Conservation (phyloP, 179 eudicot species). For the Heliamphora pulchella region DNA sequence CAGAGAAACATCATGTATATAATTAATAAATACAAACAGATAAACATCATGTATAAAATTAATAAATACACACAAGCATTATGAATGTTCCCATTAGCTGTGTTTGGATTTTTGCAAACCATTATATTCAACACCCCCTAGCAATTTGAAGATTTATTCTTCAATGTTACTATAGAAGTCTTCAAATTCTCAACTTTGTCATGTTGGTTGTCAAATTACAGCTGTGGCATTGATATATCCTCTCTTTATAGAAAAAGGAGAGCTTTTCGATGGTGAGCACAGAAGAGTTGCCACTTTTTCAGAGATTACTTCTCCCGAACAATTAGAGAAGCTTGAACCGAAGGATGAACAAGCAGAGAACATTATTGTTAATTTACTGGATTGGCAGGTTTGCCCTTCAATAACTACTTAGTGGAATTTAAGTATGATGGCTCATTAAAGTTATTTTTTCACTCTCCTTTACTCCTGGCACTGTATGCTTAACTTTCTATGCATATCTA, state of each 20-base stretch:
- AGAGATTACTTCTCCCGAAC: constrained; percentile 70
- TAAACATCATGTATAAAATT: neutral
- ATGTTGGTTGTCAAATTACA: constrained; percentile 31
- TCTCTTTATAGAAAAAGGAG: constrained; percentile 57
- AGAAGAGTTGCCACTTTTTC: constrained; percentile 55
- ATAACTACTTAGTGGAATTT: constrained; percentile 7
- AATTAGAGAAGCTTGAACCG: constrained; percentile 50
- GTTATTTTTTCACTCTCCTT: neutral
- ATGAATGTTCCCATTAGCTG: neutral
- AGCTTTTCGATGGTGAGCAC: constrained; percentile 43
- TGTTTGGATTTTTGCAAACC: neutral
- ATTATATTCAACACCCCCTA: neutral
- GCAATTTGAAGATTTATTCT: constrained; percentile 5
- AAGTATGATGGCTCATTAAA: neutral
- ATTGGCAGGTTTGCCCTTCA: constrained; percentile 67
- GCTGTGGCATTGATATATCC: constrained; percentile 77
- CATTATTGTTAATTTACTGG: constrained; percentile 57
- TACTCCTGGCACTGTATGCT: neutral
- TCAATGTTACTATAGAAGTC: neutral
- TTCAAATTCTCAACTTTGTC: constrained; percentile 11
- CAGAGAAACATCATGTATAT: neutral
- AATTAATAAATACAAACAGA: neutral
- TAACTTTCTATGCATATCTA: constrained; percentile 1
- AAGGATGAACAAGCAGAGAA: constrained; percentile 38
- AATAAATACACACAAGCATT: neutral